Evolutionary conservation across 1,284 basidiomycete genomes (phyloP), one percentile per base, ranked within the genome.

Genomic region (Exobasidium rhododendri): DNA sequence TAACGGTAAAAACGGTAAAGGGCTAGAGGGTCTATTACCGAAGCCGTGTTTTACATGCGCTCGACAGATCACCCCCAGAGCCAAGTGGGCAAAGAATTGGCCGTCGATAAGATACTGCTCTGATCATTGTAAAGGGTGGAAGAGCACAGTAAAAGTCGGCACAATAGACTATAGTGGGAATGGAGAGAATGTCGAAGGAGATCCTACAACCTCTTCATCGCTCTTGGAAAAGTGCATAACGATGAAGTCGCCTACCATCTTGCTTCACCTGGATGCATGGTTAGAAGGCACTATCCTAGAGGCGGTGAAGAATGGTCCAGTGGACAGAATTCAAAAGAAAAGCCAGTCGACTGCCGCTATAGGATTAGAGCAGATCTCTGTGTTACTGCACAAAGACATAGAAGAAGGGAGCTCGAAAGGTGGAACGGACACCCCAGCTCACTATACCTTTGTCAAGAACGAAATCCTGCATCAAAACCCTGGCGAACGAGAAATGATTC

Each of bases 11-110:
- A 17, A 40, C 35, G 17, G 35, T 40, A 40, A 40, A 40, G 17
- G 10, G 17, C 7, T 40, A 40, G 17, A 40, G 35, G 35, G 10
- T 40, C 28, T 50, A 26, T 28, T 14, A 13, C 2, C 64, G 0
- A 73, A 70, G 22, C 56, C 70, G 2, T 74, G 71, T 54, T 26
- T 64, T 45, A 73, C 70, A 5, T 74, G 70, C 45, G 70, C 64
- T 11, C n/a, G 71, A 14, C 56, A 68, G 29, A 73, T 74, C 50
- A 74, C 71, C 3, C 70, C 71, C n/a, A 56, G 71, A 7, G 64
- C 68, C 13, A 74, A 73, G 24, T 74, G 71, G 71, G 61, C 64
- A 3, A 63, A 63, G 28, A 61, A 73, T 49, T 74, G 71, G 71
- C 32, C 28, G 11, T 56, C 45, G 6, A 74, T 74, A 60, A 67